Base-by-base conservation (phyloP, 106 monocot genomes). In the Amphibolis antarctica region DNA sequence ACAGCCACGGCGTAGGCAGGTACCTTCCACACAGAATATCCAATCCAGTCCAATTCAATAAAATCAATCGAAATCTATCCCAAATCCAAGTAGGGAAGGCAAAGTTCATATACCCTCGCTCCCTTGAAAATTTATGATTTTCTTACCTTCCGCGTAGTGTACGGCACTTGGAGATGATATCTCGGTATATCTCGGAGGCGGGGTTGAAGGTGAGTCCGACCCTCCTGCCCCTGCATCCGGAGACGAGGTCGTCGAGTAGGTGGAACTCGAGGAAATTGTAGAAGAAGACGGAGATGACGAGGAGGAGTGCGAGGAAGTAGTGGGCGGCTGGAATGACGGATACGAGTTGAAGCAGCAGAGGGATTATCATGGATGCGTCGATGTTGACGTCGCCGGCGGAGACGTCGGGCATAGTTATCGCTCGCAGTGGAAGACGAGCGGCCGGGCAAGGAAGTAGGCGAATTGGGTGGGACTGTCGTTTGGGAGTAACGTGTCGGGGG, bases 231-330 rank as follows among this genome's bases (percentile, higher is more conserved):
- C 83, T 43, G 62, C 63, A 77, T 20, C 86, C 89, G 49, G 77
- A 71, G 71, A 84, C 27, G 18, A 86, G 27, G 63, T 96, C 89
- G 0, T 75, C 44, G 31, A 84, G 4, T 56, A 86, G 44, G 62
- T 96, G 94, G 53, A 69, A 62, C 67, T 96, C 94, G 59, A 96
- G 84, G 74, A 96, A 90, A 25, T 71, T 66, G 74, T 90, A 96
- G 17, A 89, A 51, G 74, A 80, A 59, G 18, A 67, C 73, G 44
- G 68, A 7, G 27, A 77, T 12, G 68, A 78, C 0, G 58, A 84
- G 49, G 58, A 74, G 17, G 21, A 70, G 19, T 15, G 60, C 81
- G 12, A 80, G 1, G 58, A 84, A 25, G 78, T 86, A 96, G 60
- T 75, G 63, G 9, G 47, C 60, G 0, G 69, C 0, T 0, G 83